Base-by-base conservation (phyloP, 2,329 filamentous ascomycete genomes). In the Acrocalymma vagum region DNA sequence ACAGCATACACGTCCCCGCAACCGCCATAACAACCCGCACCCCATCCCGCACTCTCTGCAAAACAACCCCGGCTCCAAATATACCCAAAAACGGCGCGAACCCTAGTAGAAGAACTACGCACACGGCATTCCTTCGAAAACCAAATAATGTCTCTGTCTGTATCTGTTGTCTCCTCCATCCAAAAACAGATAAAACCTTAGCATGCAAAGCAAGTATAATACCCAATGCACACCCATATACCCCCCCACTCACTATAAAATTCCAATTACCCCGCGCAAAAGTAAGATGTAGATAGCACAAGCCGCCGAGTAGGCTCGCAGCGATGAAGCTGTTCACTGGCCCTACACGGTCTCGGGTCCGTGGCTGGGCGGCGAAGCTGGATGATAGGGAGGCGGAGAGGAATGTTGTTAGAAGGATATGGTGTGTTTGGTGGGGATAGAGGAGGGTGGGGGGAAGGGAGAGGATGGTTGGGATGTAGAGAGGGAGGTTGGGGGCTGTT, bases 401-500 rank as follows among this genome's bases (percentile, higher is more conserved):
- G 27, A 45, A 34, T 2, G 45, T 37, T 0, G 43, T 20, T 9
- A 60, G 26, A 3, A 48, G 28, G 0, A 29, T n/a, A 24, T 32
- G 43, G 3, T 30, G 7, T 2, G 32, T 35, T 8, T 11, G 14
- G 4, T 46, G 34, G 0, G 58, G 50, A 5, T n/a, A 38, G 5
- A 30, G 27, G 29, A 25, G 34, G 4, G 39, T 29, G 1, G 36
- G 42, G 3, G 34, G 17, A 14, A 16, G 48, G 26, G 35, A 35
- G 16, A 46, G 24, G 11, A 53, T 32, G 25, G 47, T 44, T 11
- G 50, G 10, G 20, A 45, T 28, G 31, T 32, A 53, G 6, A 38
- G 43, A 9, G 50, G 56, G 21, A 20, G 48, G 26, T 45, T 36
- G 41, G 51, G 55, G 24, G 51, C 15, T 20, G 10, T 28, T 13